Evolutionary conservation across 2,329 filamentous ascomycete genomes (phyloP).

Genomic region (Ustilaginoidea virens): DNA sequence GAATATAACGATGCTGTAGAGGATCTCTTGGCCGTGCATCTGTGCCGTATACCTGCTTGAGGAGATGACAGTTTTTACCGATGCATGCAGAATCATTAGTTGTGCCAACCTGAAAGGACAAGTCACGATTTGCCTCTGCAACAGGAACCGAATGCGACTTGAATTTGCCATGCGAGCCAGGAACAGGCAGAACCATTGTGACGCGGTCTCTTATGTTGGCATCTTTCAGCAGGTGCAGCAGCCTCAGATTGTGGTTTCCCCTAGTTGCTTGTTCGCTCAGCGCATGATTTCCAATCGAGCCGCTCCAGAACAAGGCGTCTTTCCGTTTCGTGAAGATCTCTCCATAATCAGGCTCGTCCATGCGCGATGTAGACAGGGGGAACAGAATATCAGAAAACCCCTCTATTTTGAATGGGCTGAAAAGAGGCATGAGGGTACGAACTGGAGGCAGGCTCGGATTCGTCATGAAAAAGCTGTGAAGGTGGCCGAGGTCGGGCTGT

Average conservation of each 20-base stretch:
- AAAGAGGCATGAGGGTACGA: conserved; percentile 54
- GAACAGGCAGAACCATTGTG: conserved; percentile 39
- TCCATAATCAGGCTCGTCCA: conserved; percentile 25
- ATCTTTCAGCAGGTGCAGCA: conserved; percentile 53
- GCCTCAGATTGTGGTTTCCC: conserved; percentile 52
- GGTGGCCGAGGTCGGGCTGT: conserved; percentile 58
- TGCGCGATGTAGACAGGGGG: conserved; percentile 33
- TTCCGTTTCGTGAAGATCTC: conserved; percentile 44
- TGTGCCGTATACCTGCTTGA: conserved; percentile 16
- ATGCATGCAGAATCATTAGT: conserved; percentile 41
- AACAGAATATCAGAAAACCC: conserved; percentile 67
- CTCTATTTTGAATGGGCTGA: conserved; percentile 57
- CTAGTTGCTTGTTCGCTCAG: conserved; percentile 39
- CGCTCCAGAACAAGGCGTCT: conserved; percentile 59
- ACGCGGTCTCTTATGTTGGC: conserved; percentile 32
- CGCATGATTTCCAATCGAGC: conserved; percentile 43
- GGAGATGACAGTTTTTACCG: conserved; percentile 19
- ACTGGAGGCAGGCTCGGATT: conserved; percentile 47
- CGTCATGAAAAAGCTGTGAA: conserved; percentile 60
- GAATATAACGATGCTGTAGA: conserved; percentile 52
- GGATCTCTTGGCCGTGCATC: conserved; percentile 28
- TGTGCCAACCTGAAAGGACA: conserved; percentile 44
- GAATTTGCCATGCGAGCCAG: conserved; percentile 23
- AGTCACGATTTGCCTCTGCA: conserved; percentile 33
- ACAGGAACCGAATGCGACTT: conserved; percentile 39